phyloP scores from a whole-genome alignment of 2,329 filamentous ascomycete species.

The Geosmithia morbida region DNA sequence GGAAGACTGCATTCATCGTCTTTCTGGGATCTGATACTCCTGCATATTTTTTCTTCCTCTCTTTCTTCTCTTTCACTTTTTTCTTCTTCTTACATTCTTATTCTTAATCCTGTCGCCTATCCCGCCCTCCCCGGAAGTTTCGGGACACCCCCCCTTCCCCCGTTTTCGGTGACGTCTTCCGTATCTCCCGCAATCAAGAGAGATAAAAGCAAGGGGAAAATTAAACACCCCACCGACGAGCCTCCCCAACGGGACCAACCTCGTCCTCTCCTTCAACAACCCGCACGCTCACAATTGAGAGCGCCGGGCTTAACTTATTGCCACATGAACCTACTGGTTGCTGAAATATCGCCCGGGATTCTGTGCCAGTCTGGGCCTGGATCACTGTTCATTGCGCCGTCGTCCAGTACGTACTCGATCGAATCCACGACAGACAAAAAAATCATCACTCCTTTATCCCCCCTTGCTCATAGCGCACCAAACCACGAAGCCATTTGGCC shows the following conservation, averaged over 20 bases:
- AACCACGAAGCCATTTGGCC: not conserved
- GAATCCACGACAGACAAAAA: not conserved
- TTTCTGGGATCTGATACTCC: not conserved
- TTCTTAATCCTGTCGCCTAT: not conserved
- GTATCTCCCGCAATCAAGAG: not conserved
- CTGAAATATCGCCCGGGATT: conserved; percentile 24
- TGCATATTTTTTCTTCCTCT: not conserved
- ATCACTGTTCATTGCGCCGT: not conserved
- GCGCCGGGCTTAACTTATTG: not conserved
- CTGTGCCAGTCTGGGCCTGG: conserved; percentile 2
- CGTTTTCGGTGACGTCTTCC: not conserved
- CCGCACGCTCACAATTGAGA: not conserved
- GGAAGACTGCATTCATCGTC: not conserved
- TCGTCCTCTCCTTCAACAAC: not conserved
- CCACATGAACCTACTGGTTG: conserved; percentile 10
- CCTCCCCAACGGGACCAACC: not conserved
- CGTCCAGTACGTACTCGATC: not conserved
- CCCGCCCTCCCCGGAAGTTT: not conserved
- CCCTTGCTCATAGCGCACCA: too few relatives aligned
- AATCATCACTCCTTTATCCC: too few relatives aligned
- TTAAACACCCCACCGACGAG: not conserved
- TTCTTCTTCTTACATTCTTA: not conserved
- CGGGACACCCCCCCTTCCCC: not conserved
- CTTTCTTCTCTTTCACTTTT: not conserved
- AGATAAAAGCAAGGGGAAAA: not conserved